A percentile compares a stretch with the other conserved stretches of the same genome.
These are phyloP conservation scores for Cytauxzoon felis DNA, from an alignment of 169 alveolate species.

Conservation along the genomic window DNA sequence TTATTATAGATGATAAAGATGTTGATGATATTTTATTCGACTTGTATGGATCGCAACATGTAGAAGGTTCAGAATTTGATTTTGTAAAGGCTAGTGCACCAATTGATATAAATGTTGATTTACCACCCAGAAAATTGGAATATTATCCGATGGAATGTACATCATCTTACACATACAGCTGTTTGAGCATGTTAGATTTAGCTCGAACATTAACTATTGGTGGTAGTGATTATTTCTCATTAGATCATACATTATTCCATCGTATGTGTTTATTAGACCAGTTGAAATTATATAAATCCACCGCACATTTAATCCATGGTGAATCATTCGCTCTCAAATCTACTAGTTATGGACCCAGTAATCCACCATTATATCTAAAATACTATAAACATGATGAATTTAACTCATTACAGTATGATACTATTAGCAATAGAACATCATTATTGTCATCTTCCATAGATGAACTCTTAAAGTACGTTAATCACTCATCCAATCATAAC, in stretches of 20 bases:
- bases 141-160: constrained; percentile 37
- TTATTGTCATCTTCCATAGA: constrained; percentile 45
- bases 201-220: constrained; percentile 32
- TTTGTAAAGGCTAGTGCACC: constrained; percentile 10
- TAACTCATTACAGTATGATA: not conserved
- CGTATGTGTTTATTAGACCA: constrained; percentile 15
- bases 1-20: not conserved
- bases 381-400: constrained; percentile 5
- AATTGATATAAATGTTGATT: not conserved
- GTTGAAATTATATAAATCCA: constrained; percentile 32
- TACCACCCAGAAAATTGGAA: not conserved
- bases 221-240: constrained; percentile 22
- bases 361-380: constrained; percentile 53
- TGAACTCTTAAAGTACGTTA: constrained; percentile 40
- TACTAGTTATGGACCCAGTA: constrained; percentile 7
- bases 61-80: constrained; percentile 10
- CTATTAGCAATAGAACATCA: not conserved
- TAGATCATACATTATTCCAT: constrained; percentile 12
- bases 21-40: constrained; percentile 23
- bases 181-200: constrained; percentile 32
- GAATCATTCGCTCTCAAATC: constrained; percentile 50
- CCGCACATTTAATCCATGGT: constrained; percentile 29
- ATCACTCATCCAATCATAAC: not conserved
- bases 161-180: constrained; percentile 22
- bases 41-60: constrained; percentile 12